Evolutionary conservation across 148 eudicot species (phyloP).

Genomic region (Camellia japonica): DNA sequence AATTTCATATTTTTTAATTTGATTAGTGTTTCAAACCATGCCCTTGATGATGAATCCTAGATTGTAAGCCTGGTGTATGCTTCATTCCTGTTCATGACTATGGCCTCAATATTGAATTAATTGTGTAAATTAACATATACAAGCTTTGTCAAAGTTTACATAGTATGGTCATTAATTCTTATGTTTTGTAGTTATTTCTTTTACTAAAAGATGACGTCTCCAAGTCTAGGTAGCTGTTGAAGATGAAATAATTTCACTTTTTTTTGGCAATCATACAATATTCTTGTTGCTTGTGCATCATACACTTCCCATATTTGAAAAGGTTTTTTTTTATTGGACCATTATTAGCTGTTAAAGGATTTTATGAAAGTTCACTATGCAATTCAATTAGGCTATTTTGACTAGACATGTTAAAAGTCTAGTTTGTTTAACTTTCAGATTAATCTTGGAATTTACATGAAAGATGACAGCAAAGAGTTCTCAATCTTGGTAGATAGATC

Average conservation of each 20-base stretch:
- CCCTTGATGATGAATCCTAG: background rate
- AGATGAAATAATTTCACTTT: background rate
- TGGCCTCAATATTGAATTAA: background rate
- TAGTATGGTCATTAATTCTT: background rate
- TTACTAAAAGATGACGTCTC: background rate
- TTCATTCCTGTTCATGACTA: background rate
- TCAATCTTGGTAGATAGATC: slow-evolving; percentile 95
- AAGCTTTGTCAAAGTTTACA: background rate
- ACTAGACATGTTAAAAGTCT: background rate
- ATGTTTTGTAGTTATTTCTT: background rate
- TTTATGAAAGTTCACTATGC: background rate
- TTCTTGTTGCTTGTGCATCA: background rate
- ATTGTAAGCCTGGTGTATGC: background rate
- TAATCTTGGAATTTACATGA: slow-evolving; percentile 82
- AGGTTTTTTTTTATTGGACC: background rate
- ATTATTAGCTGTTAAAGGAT: background rate
- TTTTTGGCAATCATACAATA: background rate
- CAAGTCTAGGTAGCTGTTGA: background rate
- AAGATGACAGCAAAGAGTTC: slow-evolving; percentile 65
- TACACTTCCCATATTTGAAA: background rate
- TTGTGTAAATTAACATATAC: background rate
- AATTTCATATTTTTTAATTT: background rate
- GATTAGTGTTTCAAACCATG: background rate
- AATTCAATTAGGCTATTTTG: background rate
- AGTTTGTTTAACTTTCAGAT: slow-evolving; percentile 46